A percentile compares a stretch with the other conserved stretches of the same genome.
These are phyloP conservation scores for Lepraria neglecta DNA, from an alignment of 495 filamentous ascomycete species.

Conservation along the genomic window DNA sequence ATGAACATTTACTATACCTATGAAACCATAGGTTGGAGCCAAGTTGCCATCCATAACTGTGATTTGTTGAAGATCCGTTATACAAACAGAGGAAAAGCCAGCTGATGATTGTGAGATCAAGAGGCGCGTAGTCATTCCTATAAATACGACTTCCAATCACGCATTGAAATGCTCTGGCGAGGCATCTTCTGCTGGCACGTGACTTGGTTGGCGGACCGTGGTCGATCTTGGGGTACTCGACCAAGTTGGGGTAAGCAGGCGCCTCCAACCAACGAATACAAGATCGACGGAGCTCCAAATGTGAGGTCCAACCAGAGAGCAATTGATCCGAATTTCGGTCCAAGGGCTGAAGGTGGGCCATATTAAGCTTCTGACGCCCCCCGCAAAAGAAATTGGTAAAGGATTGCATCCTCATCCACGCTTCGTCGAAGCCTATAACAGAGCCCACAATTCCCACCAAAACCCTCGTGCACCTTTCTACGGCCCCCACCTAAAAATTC, in stretches of 20 bases:
- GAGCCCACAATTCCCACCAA: not conserved
- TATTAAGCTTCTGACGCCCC: not conserved
- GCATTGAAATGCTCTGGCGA: not conserved
- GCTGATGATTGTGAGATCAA: not conserved
- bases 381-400: not conserved
- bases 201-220: not conserved
- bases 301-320: not conserved
- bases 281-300: not conserved
- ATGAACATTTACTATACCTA: not conserved
- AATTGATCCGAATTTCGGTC: not conserved
- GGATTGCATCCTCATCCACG: not conserved
- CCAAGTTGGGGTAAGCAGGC: not conserved
- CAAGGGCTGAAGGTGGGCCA: not conserved
- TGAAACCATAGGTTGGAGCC: constrained; percentile 4
- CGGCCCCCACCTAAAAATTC: not conserved
- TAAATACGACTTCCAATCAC: not conserved
- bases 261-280: not conserved
- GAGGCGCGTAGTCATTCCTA: not conserved
- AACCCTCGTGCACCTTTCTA: not conserved
- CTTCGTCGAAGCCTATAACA: not conserved
- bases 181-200: not conserved
- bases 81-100: not conserved
- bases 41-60: not conserved
- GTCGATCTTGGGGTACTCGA: not conserved
- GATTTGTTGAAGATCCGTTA: not conserved